A percentile compares a stretch with the other conserved stretches of the same genome.
phyloP scores from a whole-genome alignment of 208 protist genomes.

The Acanthamoeba comandoni region DNA sequence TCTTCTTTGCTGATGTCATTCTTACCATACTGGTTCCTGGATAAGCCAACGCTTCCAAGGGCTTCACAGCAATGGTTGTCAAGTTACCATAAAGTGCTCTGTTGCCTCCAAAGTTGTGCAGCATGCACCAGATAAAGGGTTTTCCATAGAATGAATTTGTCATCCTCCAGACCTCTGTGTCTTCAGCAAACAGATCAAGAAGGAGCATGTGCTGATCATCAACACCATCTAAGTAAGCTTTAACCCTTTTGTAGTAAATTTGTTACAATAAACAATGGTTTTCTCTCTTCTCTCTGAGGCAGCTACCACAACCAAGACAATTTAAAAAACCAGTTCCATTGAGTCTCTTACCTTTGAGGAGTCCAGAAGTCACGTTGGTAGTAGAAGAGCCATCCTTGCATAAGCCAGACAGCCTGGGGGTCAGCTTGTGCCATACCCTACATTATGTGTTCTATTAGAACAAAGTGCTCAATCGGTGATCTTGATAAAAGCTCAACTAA shows the following conservation, averaged over 20 bases:
- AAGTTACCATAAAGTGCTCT: slow-evolving; percentile 83
- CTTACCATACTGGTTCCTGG: slow-evolving; percentile 79
- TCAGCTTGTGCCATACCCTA: slow-evolving; percentile 77
- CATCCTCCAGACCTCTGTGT: slow-evolving; percentile 75
- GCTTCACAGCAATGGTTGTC: slow-evolving; percentile 72
- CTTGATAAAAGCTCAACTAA: neutral
- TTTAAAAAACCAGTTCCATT: too few species aligned
- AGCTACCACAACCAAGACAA: too few species aligned
- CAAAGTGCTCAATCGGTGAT: neutral
- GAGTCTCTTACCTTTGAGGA: too few species aligned
- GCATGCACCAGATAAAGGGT: slow-evolving; percentile 88
- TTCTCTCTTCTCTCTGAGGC: too few species aligned
- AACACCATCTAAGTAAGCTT: slow-evolving; percentile 81
- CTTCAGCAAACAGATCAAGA: slow-evolving; percentile 86
- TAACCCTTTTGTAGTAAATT: too few species aligned
- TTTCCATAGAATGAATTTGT: slow-evolving; percentile 87
- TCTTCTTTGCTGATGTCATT: neutral
- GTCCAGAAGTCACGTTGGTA: slow-evolving; percentile 10
- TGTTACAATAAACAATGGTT: too few species aligned
- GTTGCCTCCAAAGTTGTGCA: slow-evolving; percentile 89
- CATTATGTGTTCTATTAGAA: neutral
- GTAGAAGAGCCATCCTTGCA: slow-evolving; percentile 88
- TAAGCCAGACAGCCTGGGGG: slow-evolving; percentile 87
- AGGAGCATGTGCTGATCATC: slow-evolving; percentile 82
- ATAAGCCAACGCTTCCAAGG: slow-evolving; percentile 37